Percentiles rank a stretch among this genome's conserved stretches.
These are phyloP conservation scores for Magnaporthiopsis incrustans DNA, from an alignment of 2,329 filamentous ascomycete species.

Conservation along the genomic window DNA sequence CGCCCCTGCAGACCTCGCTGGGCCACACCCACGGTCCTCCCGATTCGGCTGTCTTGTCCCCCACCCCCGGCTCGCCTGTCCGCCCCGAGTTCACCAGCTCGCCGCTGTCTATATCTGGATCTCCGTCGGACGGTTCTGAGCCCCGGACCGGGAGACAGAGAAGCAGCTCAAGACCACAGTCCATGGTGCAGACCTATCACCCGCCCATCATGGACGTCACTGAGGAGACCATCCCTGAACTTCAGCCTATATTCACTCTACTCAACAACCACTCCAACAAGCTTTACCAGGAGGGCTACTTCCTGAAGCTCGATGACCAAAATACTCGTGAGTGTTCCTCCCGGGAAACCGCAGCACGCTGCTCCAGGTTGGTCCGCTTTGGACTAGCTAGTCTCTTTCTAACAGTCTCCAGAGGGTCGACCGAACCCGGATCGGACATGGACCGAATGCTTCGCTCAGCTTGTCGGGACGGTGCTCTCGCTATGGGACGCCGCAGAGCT, in stretches of 20 bases:
- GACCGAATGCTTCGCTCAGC: slow-evolving; percentile 94
- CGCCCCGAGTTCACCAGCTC: slow-evolving; percentile 24
- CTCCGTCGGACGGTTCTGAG: slow-evolving; percentile 28
- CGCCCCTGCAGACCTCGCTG: slow-evolving; percentile 8
- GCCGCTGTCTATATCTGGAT: slow-evolving; percentile 27
- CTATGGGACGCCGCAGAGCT: slow-evolving; percentile 92
- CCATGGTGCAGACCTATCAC: slow-evolving; percentile 79
- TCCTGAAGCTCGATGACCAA: slow-evolving; percentile 91
- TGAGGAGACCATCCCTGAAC: slow-evolving; percentile 80
- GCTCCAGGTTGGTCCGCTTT: not conserved
- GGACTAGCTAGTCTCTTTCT: slow-evolving; percentile 10
- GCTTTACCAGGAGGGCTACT: slow-evolving; percentile 95
- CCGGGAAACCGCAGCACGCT: not conserved
- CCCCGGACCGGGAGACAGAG: slow-evolving; percentile 34
- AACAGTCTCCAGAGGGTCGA: slow-evolving; percentile 59
- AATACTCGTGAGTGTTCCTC: slow-evolving; percentile 64
- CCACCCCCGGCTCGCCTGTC: slow-evolving; percentile 17
- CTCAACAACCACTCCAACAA: slow-evolving; percentile 95
- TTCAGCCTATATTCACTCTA: slow-evolving; percentile 88
- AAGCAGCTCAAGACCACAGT: slow-evolving; percentile 62
- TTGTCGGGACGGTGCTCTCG: slow-evolving; percentile 90
- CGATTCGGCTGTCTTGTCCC: slow-evolving; percentile 13
- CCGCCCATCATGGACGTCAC: slow-evolving; percentile 79
- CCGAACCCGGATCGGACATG: slow-evolving; percentile 81
- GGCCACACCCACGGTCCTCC: slow-evolving; percentile 10